Percentiles rank a stretch among this genome's conserved stretches.
Conservation (phyloP, 768 basidiomycete genomes). For the Ramaria rubella region DNA sequence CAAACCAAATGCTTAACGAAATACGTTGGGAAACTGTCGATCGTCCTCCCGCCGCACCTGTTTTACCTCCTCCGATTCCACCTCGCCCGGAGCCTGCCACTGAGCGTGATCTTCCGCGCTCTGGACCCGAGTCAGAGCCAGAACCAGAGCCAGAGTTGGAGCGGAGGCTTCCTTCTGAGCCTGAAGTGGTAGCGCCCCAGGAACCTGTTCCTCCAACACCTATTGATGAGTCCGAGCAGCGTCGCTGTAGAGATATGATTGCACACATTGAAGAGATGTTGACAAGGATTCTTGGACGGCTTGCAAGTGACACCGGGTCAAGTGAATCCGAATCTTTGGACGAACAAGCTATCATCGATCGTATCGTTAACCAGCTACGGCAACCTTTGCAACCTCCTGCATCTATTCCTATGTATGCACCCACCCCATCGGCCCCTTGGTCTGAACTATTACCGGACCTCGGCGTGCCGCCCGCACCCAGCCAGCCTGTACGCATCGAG, state of each 20-base stretch:
- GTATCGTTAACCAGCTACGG: slow-evolving; percentile 26
- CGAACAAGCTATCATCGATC: slow-evolving; percentile 16
- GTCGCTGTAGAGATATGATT: slow-evolving; percentile 23
- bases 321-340: slow-evolving; percentile 10
- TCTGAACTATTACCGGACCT: neutral
- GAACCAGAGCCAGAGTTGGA: no score
- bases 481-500: slow-evolving; percentile 35
- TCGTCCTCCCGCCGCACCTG: slow-evolving; percentile 16
- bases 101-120: slow-evolving; percentile 25
- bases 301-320: neutral
- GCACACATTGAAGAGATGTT: slow-evolving; percentile 25
- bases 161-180: no score
- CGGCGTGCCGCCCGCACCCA: slow-evolving; percentile 27
- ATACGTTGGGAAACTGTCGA: slow-evolving; percentile 32
- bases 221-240: neutral
- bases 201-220: neutral
- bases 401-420: slow-evolving; percentile 35
- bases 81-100: no score
- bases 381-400: slow-evolving; percentile 19
- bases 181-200: neutral
- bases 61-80: slow-evolving; percentile 11
- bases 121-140: slow-evolving; percentile 48
- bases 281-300: slow-evolving; percentile 15
- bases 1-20: slow-evolving; percentile 57
- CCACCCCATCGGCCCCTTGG: slow-evolving; percentile 28